Evolutionary conservation across 1,284 basidiomycete species (phyloP), one percentile per base, ranked within the genome.

Genomic region (Ustilago vetiveriae): DNA sequence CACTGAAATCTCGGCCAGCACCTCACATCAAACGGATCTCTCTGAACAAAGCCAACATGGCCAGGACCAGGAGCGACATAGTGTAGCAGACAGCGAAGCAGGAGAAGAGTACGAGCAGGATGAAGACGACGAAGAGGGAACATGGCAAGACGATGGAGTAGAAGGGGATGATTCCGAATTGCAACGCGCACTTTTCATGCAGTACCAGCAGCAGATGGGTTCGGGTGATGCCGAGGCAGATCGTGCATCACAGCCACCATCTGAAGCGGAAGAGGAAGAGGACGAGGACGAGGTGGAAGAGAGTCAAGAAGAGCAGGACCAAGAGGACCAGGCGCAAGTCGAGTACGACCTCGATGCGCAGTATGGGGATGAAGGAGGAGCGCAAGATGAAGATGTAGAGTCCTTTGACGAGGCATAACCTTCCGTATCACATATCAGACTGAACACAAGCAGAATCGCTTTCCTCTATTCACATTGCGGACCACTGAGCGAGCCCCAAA

Each of bases 101-200:
- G 38, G 11, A 6, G 17, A 29, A 8, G 42, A 27, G 30, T 9
- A 33, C 7, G 38, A 35, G 6, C 17, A 46, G 3, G 45, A 40
- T 10, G 37, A 27, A 5, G 30, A 38, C 6, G 36, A 32, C 2
- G 30, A 29, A n/a, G 45, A 35, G 16, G 13, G 33, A 21, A 37
- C 19, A 37, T 38, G 36, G 51, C 36, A 39, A 16, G 24, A 50
- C 1, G 30, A 32, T 2, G 39, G n/a, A n/a, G n/a, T 11, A 10
- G 48, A 59, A 11, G 53, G 62, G 13, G 49, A 52, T 3, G 58
- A 37, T 37, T 7, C n/a, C 5, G 36, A 63, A 27, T 21, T 63
- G 37, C 59, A 63, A 21, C 26, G 39, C 6, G 52, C 53, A 14
- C 27, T 63, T 38, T 29, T 56, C 26, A 23, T 51, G 48, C 59